phyloP scores from a whole-genome alignment of 129 eudicot species.

The sunflower (Helianthus annuus) region HanXRQr2.0-SUNRISE NC_035433.2:118335045-118335544 shows the following conservation, averaged over 20 bases:
- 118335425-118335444: background rate
- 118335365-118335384: background rate
- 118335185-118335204: constrained; percentile 81
- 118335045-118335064: constrained; percentile 86
- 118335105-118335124: background rate
- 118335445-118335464: background rate
- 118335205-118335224: constrained; percentile 82
- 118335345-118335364: background rate
- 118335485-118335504: constrained; percentile 60
- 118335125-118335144: background rate
- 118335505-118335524: constrained; percentile 29
- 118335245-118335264: constrained; percentile 33
- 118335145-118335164: background rate
- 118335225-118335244: constrained; percentile 38
- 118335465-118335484: constrained; percentile 46
- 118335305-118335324: constrained; percentile 60
- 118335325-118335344: constrained; percentile 78
- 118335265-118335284: constrained; percentile 33
- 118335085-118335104: constrained; percentile 55
- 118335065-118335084: constrained; percentile 64
- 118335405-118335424: background rate
- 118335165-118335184: constrained; percentile 28
- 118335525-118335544: constrained; percentile 34
- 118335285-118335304: constrained; percentile 63
- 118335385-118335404: too few species aligned